Base-by-base conservation (phyloP, 139 green algal genomes). In the Micractinium sp. region DNA sequence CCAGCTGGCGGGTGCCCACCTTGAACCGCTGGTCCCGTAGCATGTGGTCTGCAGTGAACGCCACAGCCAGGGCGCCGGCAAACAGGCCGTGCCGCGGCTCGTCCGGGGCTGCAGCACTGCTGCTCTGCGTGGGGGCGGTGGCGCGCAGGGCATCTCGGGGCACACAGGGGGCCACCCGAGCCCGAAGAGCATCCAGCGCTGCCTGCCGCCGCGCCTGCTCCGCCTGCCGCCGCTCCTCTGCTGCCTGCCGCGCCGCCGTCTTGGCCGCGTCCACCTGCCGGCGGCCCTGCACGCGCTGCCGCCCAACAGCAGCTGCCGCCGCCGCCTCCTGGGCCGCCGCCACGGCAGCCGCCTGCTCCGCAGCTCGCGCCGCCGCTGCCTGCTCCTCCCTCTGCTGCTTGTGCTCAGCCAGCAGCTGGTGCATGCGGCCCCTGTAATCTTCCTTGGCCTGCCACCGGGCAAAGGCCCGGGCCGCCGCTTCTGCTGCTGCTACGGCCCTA, bases 21-120 rank as follows among this genome's bases (percentile, higher is more conserved):
- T 85, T 85, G 47, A 85, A 86, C 60, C 81, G 60, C 81, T 75
- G 81, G 56, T 86, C 81, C 31, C 31, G n/a, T 31, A 86, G 81
- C 81, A 86, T 3, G n/a, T 86, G 81, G 56, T 75, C 60, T 0
- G 31, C 41, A 1, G 56, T 86, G 81, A 86, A 75, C 63, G 7
- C 63, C 63, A 27, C 63, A 33, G n/a, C 56, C n/a, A 86, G 81
- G 16, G 81, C 81, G 20, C 19, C 13, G 0, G 81, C 81, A 86
- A 86, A 86, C 56, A 86, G 31, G 29, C 81, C 81, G n/a, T 86
- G 81, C 81, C 25, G 81, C 31, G 53, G 53, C 33, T 75, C 56
- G 3, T 29, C 60, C 19, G 60, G 47, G 15, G 60, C 81, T 14
- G 60, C 81, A 35, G 56, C 56, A 13, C 81, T 86, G 29, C 81